Evolutionary conservation across 352 stramenopile species (phyloP).

Genomic region (Pythium oligandrum): DNA sequence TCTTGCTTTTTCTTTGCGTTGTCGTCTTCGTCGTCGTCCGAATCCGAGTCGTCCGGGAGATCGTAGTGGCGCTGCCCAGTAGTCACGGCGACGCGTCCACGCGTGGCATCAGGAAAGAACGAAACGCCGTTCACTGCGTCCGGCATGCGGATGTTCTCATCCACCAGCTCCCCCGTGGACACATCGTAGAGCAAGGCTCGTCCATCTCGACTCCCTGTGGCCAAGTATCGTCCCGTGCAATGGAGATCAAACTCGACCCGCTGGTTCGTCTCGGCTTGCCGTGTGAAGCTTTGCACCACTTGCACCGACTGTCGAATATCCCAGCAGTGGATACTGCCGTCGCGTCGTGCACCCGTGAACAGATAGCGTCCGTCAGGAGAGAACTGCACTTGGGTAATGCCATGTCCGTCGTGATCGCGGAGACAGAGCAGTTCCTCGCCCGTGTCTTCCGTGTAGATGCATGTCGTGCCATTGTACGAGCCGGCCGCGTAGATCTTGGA

Average conservation of each 20-base stretch:
- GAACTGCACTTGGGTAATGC: conserved; percentile 82
- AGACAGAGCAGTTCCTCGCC: conserved; percentile 54
- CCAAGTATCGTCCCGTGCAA: conserved; percentile 46
- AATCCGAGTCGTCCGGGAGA: conserved; percentile 52
- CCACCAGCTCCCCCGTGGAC: conserved; percentile 39
- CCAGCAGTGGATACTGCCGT: conserved; percentile 78
- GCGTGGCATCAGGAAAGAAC: conserved; percentile 57
- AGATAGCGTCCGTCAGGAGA: conserved; percentile 67
- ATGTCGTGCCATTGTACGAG: conserved; percentile 78
- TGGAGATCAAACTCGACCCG: conserved; percentile 76
- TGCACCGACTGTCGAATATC: conserved; percentile 73
- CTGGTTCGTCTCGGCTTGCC: conserved; percentile 68
- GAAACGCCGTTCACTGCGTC: conserved; percentile 73
- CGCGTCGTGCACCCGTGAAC: conserved; percentile 66
- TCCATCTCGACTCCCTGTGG: conserved; percentile 54
- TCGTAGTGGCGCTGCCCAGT: conserved; percentile 66
- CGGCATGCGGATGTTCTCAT: conserved; percentile 34
- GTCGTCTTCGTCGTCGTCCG: conserved; percentile 24
- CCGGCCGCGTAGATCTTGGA: conserved; percentile 82
- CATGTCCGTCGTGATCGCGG: conserved; percentile 64
- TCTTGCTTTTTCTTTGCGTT: conserved; percentile 3
- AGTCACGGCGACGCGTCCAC: conserved; percentile 42
- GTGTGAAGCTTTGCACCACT: conserved; percentile 58
- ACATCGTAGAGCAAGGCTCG: conserved; percentile 55
- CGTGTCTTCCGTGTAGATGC: conserved; percentile 80